Percentiles rank a stretch among this genome's conserved stretches.
Conservation (phyloP, 192 early-diverging fungal genomes). For the Lobosporangium transversale region DNA sequence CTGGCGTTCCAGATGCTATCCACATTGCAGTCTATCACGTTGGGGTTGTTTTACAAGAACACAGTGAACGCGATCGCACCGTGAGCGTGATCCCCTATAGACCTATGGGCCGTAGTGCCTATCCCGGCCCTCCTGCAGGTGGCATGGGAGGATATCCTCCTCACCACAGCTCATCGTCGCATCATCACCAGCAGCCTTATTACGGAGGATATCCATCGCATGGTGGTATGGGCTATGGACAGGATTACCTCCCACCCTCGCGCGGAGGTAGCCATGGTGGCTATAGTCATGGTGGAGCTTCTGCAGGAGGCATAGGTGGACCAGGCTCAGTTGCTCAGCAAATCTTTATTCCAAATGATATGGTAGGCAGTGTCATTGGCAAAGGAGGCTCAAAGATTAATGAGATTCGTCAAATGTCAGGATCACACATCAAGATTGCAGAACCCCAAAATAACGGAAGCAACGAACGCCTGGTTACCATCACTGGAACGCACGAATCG, state of each 20-base stretch:
- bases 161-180: slow-evolving; percentile 31
- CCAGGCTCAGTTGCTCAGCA: slow-evolving; percentile 64
- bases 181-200: slow-evolving; percentile 50
- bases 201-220: slow-evolving; percentile 49
- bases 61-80: slow-evolving; percentile 68
- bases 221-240: slow-evolving; percentile 52
- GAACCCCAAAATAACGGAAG: slow-evolving; percentile 67
- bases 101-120: slow-evolving; percentile 57
- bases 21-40: slow-evolving; percentile 86
- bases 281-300: slow-evolving; percentile 7
- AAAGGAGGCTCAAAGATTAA: slow-evolving; percentile 87
- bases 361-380: slow-evolving; percentile 94
- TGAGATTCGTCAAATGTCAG: slow-evolving; percentile 81
- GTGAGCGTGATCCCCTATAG: slow-evolving; percentile 76
- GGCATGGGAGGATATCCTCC: slow-evolving; percentile 51
- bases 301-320: slow-evolving; percentile 12
- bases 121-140: slow-evolving; percentile 34
- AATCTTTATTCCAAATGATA: slow-evolving; percentile 72
- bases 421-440: slow-evolving; percentile 91
- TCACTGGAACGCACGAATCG: slow-evolving; percentile 86
- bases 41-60: slow-evolving; percentile 78
- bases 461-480: slow-evolving; percentile 88
- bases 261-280: slow-evolving; percentile 15
- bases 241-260: slow-evolving; percentile 52
- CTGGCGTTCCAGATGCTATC: slow-evolving; percentile 85